A percentile compares a stretch with the other conserved stretches of the same genome.
phyloP scores from a whole-genome alignment of 176 grass and related monocot species.

The Raddia distichophylla region DNA sequence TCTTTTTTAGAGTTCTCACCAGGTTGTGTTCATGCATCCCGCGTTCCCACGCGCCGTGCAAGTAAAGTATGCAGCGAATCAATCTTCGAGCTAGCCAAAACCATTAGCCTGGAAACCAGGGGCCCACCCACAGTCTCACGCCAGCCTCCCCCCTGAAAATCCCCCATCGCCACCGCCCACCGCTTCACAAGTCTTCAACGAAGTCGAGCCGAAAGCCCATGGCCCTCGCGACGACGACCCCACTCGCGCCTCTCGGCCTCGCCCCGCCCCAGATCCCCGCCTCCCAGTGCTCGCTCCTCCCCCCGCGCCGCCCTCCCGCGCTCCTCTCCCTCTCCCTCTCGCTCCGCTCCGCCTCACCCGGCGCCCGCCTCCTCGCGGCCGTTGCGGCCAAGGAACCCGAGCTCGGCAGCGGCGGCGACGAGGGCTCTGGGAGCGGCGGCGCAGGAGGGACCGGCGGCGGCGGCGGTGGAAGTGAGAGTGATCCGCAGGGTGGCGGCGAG shows the following conservation, averaged over 20 bases:
- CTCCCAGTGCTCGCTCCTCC: conserved; percentile 40
- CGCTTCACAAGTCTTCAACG: no score
- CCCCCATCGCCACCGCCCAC: background rate
- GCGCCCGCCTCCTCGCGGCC: conserved; percentile 36
- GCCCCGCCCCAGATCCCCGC: conserved; percentile 12
- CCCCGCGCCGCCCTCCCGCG: background rate
- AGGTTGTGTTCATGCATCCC: background rate
- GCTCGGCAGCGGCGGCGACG: conserved; percentile 39
- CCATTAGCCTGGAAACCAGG: background rate
- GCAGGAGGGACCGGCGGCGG: conserved; percentile 18
- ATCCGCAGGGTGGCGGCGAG: conserved; percentile 17
- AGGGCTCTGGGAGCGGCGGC: conserved; percentile 18
- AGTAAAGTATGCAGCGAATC: background rate
- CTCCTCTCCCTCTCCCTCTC: background rate
- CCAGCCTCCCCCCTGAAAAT: background rate
- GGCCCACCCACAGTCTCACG: conserved; percentile 4
- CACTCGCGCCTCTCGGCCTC: conserved; percentile 41
- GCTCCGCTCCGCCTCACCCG: conserved; percentile 25
- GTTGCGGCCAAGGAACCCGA: conserved; percentile 48
- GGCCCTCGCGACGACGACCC: conserved; percentile 44
- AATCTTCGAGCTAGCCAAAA: background rate
- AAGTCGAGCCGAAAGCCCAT: conserved; percentile 10
- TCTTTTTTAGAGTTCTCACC: no score
- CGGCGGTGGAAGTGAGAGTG: background rate
- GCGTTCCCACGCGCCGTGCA: background rate